Conservation (phyloP, 2,329 filamentous ascomycete genomes). For the Ophiosphaerella korrae region DNA sequence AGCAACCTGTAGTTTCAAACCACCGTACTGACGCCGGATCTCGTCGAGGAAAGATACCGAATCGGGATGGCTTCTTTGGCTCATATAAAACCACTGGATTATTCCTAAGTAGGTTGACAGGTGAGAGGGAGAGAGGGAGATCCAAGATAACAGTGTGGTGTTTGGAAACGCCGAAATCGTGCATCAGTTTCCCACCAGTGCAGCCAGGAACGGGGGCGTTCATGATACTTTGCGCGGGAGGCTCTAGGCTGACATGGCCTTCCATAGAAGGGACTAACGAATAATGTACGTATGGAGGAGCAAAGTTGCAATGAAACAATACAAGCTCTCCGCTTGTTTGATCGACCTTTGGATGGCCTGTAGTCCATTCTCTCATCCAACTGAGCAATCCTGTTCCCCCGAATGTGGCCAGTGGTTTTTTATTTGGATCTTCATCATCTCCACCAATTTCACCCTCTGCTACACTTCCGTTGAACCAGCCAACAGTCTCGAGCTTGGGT, state of each 20-base stretch:
- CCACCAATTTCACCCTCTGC: conserved; percentile 57
- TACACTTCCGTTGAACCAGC: conserved; percentile 68
- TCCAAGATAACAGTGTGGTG: conserved; percentile 71
- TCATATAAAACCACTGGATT: conserved; percentile 66
- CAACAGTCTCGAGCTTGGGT: conserved; percentile 68
- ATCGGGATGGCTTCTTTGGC: conserved; percentile 61
- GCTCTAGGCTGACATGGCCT: background rate
- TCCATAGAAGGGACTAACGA: conserved; percentile 57
- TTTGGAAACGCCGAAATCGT: conserved; percentile 72
- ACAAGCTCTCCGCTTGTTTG: conserved; percentile 68
- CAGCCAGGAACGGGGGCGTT: conserved; percentile 66
- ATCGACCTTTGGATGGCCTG: conserved; percentile 71
- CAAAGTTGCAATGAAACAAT: conserved; percentile 69
- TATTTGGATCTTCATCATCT: conserved; percentile 20
- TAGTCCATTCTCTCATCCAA: conserved; percentile 74
- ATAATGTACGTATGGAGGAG: conserved; percentile 70
- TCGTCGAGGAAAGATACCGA: conserved; percentile 70
- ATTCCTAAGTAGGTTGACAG: conserved; percentile 63
- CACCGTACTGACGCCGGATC: conserved; percentile 63
- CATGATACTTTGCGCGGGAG: conserved; percentile 43
- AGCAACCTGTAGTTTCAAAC: conserved; percentile 71
- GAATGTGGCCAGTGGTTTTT: conserved; percentile 42
- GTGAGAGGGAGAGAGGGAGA: conserved; percentile 68
- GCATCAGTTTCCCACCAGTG: conserved; percentile 72
- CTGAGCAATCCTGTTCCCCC: conserved; percentile 61